A percentile compares a stretch with the other conserved stretches of the same genome.
Conservation (phyloP, 331 rosid genomes). For the Cydonia oblonga region DNA sequence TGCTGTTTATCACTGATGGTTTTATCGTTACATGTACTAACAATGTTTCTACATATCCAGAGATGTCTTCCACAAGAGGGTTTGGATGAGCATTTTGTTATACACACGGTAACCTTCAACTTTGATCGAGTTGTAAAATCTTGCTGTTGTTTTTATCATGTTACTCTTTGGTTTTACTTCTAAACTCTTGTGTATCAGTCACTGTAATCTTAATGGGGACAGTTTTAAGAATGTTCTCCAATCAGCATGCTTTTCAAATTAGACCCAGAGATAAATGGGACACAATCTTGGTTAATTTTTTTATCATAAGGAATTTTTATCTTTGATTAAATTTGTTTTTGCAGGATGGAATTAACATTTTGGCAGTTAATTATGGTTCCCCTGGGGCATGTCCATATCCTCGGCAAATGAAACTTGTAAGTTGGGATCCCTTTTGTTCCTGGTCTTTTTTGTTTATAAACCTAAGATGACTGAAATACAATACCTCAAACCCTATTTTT, state of each 20-base stretch:
- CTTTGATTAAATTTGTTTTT: slow-evolving; percentile 9
- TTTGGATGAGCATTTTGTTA: slow-evolving; percentile 82
- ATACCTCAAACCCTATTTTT: background rate
- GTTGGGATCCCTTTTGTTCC: slow-evolving; percentile 12
- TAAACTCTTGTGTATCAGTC: background rate
- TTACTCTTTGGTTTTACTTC: background rate
- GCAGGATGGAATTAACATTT: slow-evolving; percentile 77
- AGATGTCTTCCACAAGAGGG: slow-evolving; percentile 83
- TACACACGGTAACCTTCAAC: slow-evolving; percentile 55
- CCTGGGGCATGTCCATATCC: slow-evolving; percentile 84
- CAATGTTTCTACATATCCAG: slow-evolving; percentile 37
- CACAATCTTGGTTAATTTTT: background rate
- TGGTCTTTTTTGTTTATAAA: background rate
- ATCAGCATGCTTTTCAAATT: background rate
- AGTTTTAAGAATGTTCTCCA: background rate
- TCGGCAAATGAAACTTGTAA: slow-evolving; percentile 68
- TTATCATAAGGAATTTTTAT: background rate
- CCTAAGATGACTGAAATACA: too few relatives aligned
- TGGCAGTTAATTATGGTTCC: slow-evolving; percentile 85
- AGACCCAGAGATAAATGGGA: background rate
- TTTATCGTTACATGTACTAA: slow-evolving; percentile 12
- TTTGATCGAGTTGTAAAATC: background rate
- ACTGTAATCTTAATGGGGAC: background rate
- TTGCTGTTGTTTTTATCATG: background rate
- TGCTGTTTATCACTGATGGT: background rate